phyloP scores from a whole-genome alignment of 306 rosid species.

The Gillenia trifoliata region DNA sequence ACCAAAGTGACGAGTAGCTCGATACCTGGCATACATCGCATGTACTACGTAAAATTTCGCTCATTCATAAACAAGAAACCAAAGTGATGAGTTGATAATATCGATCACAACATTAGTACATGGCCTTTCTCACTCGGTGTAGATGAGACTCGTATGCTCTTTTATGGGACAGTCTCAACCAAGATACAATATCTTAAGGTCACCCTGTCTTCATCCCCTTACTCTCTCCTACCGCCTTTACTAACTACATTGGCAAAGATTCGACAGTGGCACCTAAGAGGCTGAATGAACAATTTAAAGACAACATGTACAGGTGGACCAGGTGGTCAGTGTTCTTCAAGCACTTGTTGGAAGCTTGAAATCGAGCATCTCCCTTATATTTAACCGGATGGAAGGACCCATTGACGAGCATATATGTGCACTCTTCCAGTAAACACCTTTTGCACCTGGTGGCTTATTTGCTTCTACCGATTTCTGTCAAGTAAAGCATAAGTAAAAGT shows the following conservation, averaged over 20 bases:
- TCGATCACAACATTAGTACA: constrained; percentile 41
- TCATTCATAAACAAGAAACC: background rate
- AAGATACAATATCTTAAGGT: constrained; percentile 14
- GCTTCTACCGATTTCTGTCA: constrained; percentile 84
- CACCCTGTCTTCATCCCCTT: constrained; percentile 29
- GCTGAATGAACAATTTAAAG: constrained; percentile 32
- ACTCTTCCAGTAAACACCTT: constrained; percentile 97
- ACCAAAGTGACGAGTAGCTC: background rate
- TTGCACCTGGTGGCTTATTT: constrained; percentile 90
- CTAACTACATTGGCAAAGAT: constrained; percentile 25
- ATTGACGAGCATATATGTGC: constrained; percentile 90
- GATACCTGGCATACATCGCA: background rate
- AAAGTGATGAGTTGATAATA: constrained; percentile 20
- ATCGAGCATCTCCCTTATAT: constrained; percentile 87
- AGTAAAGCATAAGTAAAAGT: background rate
- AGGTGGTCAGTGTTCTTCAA: constrained; percentile 35
- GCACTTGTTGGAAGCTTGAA: constrained; percentile 50
- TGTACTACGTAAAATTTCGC: background rate
- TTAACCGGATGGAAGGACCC: constrained; percentile 93
- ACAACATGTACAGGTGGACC: constrained; percentile 50
- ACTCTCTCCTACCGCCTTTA: constrained; percentile 35
- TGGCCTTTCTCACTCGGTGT: constrained; percentile 34
- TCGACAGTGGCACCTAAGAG: constrained; percentile 29
- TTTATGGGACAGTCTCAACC: constrained; percentile 27
- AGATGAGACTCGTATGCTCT: constrained; percentile 32